A percentile compares a stretch with the other conserved stretches of the same genome.
These are phyloP conservation scores for Ceratocystis ficicola DNA, from an alignment of 2,329 filamentous ascomycete genomes.

Conservation along the genomic window DNA sequence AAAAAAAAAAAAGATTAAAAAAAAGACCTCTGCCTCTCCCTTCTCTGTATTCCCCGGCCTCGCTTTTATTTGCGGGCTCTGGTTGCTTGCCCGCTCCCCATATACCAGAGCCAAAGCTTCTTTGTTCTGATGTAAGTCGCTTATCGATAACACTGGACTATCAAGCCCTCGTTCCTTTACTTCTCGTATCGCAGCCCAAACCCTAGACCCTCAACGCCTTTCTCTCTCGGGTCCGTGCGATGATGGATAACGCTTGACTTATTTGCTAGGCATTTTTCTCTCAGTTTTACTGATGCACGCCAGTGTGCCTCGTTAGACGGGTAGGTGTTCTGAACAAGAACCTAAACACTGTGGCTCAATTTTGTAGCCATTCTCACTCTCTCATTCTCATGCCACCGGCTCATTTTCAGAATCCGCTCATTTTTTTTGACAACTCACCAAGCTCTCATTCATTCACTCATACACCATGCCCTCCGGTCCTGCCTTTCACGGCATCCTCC, in stretches of 20 bases:
- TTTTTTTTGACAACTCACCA: background rate
- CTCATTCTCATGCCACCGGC: background rate
- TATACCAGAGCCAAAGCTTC: background rate
- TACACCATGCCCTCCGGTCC: slow-evolving; percentile 8
- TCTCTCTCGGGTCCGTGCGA: background rate
- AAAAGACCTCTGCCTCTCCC: background rate
- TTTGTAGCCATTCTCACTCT: background rate
- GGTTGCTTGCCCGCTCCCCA: background rate
- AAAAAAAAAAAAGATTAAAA: no score
- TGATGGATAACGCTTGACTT: background rate
- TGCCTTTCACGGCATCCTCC: slow-evolving; percentile 2
- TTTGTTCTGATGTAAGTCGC: background rate
- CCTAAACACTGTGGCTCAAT: background rate
- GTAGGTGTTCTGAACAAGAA: background rate
- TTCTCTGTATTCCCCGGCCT: background rate
- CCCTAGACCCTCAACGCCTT: background rate
- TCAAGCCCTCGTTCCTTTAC: background rate
- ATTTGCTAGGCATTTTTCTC: background rate
- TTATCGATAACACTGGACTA: background rate
- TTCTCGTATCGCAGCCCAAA: background rate
- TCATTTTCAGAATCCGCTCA: background rate
- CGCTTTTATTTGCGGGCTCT: no score
- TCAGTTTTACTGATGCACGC: background rate
- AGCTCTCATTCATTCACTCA: background rate
- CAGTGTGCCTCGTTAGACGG: background rate